Base-by-base conservation (phyloP, 768 basidiomycete species). In the Mycena leptocephala region DNA sequence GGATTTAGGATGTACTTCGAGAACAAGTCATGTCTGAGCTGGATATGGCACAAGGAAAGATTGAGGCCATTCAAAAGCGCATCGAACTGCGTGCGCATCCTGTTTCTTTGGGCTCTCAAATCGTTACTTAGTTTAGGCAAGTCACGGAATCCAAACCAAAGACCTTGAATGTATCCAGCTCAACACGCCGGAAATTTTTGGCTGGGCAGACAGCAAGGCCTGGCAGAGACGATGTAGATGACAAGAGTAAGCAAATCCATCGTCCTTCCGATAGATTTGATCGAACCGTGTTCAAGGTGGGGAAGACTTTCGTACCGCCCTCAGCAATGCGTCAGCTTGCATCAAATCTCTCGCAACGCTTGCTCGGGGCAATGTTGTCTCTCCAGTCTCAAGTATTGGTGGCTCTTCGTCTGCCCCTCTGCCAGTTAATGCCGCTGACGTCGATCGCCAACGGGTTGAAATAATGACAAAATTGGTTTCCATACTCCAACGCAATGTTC, bases 21-120 rank as follows among this genome's bases (percentile, higher is more conserved):
- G 82, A 86, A 24, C 90, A 95, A 86, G 95, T 97, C 30, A 91
- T 95, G 83, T 90, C 91, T 0, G 96, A 97, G 82, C 87, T 98
- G 30, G 91, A 92, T 51, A 93, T 91, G 82, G 95, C 96, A 2
- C 91, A 91, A 70, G 88, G 85, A 70, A 95, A 93, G 84, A 97
- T 98, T 33, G 90, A 89, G 33, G 83, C 88, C 20, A 90, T 99
- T 35, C 89, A 87, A 39, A 91, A 88, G 81, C 88, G 84, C 37
- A 90, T 96, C 39, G 91, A 92, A 26, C 85, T 86, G 56, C 85
- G 92, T 92, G 78, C 81, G 90, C 84, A 16, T 53, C 33, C 30
- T 22, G 53, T 48, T 46, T 58, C 56, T 22, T 66, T n/a, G 24
- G 55, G 53, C 51, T 62, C 7, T 33, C 43, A 46, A 65, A 33